Percentiles rank a stretch among this genome's conserved stretches.
Evolutionary conservation across 1,284 basidiomycete species (phyloP).

Genomic region (Sanghuangporus weigelae): DNA sequence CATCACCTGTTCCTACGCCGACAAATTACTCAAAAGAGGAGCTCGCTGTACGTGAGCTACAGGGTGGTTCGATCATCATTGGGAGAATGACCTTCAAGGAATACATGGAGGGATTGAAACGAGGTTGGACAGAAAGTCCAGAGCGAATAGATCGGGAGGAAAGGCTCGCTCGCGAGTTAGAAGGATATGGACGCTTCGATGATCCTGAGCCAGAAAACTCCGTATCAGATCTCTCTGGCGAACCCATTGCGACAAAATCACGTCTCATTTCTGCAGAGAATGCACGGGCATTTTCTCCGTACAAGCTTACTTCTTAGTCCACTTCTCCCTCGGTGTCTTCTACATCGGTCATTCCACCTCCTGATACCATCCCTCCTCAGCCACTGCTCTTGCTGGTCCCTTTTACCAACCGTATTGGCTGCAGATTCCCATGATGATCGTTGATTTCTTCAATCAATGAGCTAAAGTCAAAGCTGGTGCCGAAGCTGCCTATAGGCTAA

Average conservation of each 20-base stretch:
- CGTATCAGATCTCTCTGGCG: constrained; percentile 27
- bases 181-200: constrained; percentile 75
- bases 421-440: constrained; percentile 87
- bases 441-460: constrained; percentile 92
- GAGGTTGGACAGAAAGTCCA: constrained; percentile 78
- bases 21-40: constrained; percentile 53
- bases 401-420: constrained; percentile 82
- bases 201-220: constrained; percentile 36
- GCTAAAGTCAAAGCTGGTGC: constrained; percentile 75
- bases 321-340: constrained; percentile 24
- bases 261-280: constrained; percentile 35
- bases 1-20: constrained; percentile 45
- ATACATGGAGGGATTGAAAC: constrained; percentile 81
- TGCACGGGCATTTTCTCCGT: constrained; percentile 38
- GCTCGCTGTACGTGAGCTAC: constrained; percentile 57
- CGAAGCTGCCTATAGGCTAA: constrained; percentile 75
- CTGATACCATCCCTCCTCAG: constrained; percentile 62
- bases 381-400: constrained; percentile 85
- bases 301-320: constrained; percentile 22
- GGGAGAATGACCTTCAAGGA: constrained; percentile 94
- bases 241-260: constrained; percentile 36
- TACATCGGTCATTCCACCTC: constrained; percentile 34
- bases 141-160: constrained; percentile 75
- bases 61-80: constrained; percentile 83
- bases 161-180: constrained; percentile 61